These are phyloP conservation scores for Fragaria nilgerrensis DNA, from an alignment of 306 rosid genomes.

Conservation along the genomic window DNA sequence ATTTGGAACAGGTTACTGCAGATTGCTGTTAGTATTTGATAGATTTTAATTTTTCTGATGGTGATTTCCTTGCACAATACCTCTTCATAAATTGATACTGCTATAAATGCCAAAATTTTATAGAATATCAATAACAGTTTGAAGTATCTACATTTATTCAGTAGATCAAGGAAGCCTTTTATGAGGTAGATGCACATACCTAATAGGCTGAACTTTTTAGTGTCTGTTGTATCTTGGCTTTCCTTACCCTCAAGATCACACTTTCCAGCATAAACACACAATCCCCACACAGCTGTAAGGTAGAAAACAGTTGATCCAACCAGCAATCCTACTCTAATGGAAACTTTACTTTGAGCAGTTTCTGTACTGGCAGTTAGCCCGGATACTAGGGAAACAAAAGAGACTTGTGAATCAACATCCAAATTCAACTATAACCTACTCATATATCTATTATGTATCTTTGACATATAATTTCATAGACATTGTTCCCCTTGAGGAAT, in stretches of 20 bases:
- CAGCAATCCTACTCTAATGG: slow-evolving; percentile 66
- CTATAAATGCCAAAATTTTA: not conserved
- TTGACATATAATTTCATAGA: no score
- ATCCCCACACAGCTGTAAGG: slow-evolving; percentile 58
- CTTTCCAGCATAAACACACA: slow-evolving; percentile 57
- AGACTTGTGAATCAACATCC: not conserved
- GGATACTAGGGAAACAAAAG: slow-evolving; percentile 36
- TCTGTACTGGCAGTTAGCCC: slow-evolving; percentile 49
- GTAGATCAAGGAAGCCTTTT: not conserved
- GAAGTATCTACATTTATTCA: not conserved
- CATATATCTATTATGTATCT: no score
- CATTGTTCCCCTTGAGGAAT: not conserved
- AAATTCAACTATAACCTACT: not conserved
- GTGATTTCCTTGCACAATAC: not conserved
- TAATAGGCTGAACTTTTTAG: slow-evolving; percentile 36
- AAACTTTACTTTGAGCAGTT: slow-evolving; percentile 58
- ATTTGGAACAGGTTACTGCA: not conserved
- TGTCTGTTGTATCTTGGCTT: slow-evolving; percentile 19
- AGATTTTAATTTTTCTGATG: not conserved
- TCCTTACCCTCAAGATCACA: slow-evolving; percentile 32
- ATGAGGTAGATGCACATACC: slow-evolving; percentile 15
- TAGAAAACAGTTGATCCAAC: slow-evolving; percentile 73
- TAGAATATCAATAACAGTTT: not conserved
- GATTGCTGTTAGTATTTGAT: not conserved
- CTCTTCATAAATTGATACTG: not conserved